Percentiles rank a stretch among this genome's conserved stretches.
phyloP scores from a whole-genome alignment of 129 eudicot genomes.

The Chrysanthemum seticuspe region DNA sequence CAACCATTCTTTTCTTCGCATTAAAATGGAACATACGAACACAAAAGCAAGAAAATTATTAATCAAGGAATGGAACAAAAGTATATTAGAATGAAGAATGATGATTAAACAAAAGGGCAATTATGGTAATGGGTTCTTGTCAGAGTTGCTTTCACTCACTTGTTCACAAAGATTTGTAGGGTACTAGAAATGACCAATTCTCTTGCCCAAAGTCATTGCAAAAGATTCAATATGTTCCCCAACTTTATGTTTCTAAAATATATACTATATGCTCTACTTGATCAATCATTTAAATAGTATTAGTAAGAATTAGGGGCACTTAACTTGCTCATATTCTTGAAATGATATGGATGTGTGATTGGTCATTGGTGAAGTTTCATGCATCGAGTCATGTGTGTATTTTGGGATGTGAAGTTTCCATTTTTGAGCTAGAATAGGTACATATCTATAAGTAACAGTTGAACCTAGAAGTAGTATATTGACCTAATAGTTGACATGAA shows the following conservation, averaged over 20 bases:
- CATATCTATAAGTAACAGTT: background rate
- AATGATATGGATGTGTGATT: conserved; percentile 11
- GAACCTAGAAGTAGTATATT: background rate
- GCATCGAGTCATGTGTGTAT: conserved; percentile 5
- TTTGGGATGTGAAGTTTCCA: conserved; percentile 3
- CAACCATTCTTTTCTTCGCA: conserved; percentile 18
- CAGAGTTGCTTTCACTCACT: conserved; percentile 40
- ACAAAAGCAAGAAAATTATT: conserved; percentile 10
- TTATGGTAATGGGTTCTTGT: conserved; percentile 39
- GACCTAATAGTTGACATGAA: background rate
- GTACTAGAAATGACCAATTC: conserved; percentile 39
- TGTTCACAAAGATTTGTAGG: conserved; percentile 44
- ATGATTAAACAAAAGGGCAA: conserved; percentile 25
- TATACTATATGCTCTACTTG: conserved; percentile 28
- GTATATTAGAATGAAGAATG: conserved; percentile 26
- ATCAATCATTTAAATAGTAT: conserved; percentile 29
- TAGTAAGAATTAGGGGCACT: conserved; percentile 19
- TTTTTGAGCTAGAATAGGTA: background rate
- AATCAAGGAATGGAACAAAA: conserved; percentile 32
- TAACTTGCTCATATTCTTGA: conserved; percentile 27
- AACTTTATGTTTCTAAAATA: conserved; percentile 31
- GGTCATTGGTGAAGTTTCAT: conserved; percentile 4
- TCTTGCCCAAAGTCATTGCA: conserved; percentile 37
- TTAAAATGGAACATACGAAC: conserved; percentile 25
- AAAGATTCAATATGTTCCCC: conserved; percentile 50